A percentile compares a stretch with the other conserved stretches of the same genome.
phyloP scores from a whole-genome alignment of 2,329 filamentous ascomycete species.

The Colletotrichum chrysophilum region DNA sequence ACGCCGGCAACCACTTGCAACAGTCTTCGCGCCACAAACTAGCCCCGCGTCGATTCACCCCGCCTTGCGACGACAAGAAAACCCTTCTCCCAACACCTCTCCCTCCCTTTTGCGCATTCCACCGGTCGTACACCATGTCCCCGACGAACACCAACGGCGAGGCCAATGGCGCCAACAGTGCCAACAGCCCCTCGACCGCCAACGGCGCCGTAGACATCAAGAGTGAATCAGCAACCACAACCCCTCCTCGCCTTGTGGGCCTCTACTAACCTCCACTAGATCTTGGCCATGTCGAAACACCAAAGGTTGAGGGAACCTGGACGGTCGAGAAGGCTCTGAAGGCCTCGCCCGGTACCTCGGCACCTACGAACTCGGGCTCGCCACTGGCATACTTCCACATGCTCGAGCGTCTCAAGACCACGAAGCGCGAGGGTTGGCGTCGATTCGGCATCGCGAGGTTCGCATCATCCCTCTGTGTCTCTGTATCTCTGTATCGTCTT shows the following conservation, averaged over 20 bases:
- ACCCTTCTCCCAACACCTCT: background rate
- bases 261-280: slow-evolving; percentile 16
- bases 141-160: background rate
- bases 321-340: slow-evolving; percentile 27
- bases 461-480: background rate
- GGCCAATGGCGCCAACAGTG: background rate
- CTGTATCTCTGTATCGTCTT: background rate
- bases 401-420: slow-evolving; percentile 92
- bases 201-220: slow-evolving; percentile 16
- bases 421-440: slow-evolving; percentile 94
- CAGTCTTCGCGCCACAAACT: background rate
- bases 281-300: slow-evolving; percentile 26
- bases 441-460: slow-evolving; percentile 77
- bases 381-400: slow-evolving; percentile 94
- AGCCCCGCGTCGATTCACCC: background rate
- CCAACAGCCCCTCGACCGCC: background rate
- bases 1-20: background rate
- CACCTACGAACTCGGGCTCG: slow-evolving; percentile 66
- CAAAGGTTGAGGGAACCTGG: slow-evolving; percentile 27
- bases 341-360: slow-evolving; percentile 36
- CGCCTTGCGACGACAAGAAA: background rate
- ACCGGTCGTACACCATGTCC: background rate
- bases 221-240: background rate
- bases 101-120: background rate
- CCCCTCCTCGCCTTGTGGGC: background rate